These are phyloP conservation scores for Nakaseomyces kungkrabaensis DNA, from an alignment of 1,139 yeast species.

Conservation along the genomic window DNA sequence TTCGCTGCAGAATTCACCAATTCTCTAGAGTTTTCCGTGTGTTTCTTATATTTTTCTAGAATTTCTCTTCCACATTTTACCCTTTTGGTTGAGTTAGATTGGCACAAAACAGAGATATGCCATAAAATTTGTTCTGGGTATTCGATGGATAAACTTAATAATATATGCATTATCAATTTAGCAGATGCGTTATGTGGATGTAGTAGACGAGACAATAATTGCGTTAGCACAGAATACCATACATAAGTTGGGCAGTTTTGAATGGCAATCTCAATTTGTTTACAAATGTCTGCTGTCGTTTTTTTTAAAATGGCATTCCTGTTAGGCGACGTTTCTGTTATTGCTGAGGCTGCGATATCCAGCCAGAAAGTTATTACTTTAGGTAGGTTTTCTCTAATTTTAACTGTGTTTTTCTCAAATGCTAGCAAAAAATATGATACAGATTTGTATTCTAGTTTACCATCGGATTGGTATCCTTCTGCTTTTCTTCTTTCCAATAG, in stretches of 20 bases:
- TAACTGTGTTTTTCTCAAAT: constrained; percentile 56
- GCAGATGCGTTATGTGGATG: constrained; percentile 54
- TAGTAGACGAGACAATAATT: constrained; percentile 67
- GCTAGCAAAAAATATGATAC: constrained; percentile 59
- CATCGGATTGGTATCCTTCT: constrained; percentile 36
- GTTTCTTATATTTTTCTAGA: constrained; percentile 24
- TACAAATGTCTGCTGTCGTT: constrained; percentile 23
- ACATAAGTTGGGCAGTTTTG: constrained; percentile 47
- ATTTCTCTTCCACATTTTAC: constrained; percentile 44
- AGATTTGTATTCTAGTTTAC: constrained; percentile 58
- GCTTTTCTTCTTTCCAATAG: constrained; percentile 52
- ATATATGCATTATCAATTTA: constrained; percentile 44
- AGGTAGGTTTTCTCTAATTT: constrained; percentile 78
- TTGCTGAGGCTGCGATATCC: constrained; percentile 52
- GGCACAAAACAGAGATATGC: constrained; percentile 67
- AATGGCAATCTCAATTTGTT: constrained; percentile 42
- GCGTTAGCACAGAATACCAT: constrained; percentile 84
- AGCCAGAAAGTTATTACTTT: constrained; percentile 87
- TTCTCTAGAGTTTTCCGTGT: constrained; percentile 8
- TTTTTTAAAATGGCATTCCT: constrained; percentile 25
- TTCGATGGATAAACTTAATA: constrained; percentile 45
- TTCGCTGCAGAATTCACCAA: constrained; percentile 15
- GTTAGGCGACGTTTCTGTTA: constrained; percentile 11
- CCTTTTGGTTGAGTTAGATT: constrained; percentile 55
- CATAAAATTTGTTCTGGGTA: constrained; percentile 83